Percentiles rank a stretch among this genome's conserved stretches.
phyloP scores from a whole-genome alignment of 352 stramenopile species.

The Pythium aristosporum region DNA sequence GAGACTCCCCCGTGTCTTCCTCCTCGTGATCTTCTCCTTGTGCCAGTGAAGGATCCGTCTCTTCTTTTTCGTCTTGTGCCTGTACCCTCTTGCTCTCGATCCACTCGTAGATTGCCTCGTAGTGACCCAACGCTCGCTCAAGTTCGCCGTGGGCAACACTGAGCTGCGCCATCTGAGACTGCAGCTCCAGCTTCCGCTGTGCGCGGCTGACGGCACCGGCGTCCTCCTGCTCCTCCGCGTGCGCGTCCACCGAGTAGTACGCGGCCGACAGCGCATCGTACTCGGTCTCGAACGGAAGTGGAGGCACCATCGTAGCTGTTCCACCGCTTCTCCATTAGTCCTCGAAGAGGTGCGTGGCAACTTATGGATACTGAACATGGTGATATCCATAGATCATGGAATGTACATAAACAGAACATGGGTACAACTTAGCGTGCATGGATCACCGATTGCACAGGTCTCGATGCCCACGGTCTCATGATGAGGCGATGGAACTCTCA shows the following conservation, averaged over 20 bases:
- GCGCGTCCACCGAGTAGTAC: slow-evolving; percentile 8
- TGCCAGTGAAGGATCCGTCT: not conserved
- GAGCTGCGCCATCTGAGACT: slow-evolving; percentile 38
- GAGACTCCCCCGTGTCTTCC: not conserved
- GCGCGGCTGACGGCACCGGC: not conserved
- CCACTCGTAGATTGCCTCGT: slow-evolving; percentile 22
- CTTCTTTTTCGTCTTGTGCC: not conserved
- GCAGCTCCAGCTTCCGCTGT: slow-evolving; percentile 25
- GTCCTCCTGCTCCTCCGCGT: not conserved
- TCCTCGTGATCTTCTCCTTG: not conserved
- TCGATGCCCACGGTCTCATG: no score
- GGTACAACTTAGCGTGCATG: slow-evolving; percentile 2
- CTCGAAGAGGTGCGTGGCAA: not conserved
- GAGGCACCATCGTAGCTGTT: not conserved
- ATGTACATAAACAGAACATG: not conserved
- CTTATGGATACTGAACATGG: not conserved
- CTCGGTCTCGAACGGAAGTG: slow-evolving; percentile 8
- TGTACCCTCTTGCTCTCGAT: not conserved
- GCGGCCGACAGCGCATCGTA: slow-evolving; percentile 19
- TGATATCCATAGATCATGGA: not conserved
- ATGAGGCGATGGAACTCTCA: no score
- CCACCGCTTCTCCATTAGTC: slow-evolving; percentile 4
- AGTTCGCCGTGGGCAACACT: slow-evolving; percentile 37
- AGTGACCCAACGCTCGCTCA: slow-evolving; percentile 34
- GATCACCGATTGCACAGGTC: no score